Evolutionary conservation across 2,329 filamentous ascomycete genomes (phyloP), one percentile per base, ranked within the genome.

Genomic region (Scleromitrula shiraiana): DNA sequence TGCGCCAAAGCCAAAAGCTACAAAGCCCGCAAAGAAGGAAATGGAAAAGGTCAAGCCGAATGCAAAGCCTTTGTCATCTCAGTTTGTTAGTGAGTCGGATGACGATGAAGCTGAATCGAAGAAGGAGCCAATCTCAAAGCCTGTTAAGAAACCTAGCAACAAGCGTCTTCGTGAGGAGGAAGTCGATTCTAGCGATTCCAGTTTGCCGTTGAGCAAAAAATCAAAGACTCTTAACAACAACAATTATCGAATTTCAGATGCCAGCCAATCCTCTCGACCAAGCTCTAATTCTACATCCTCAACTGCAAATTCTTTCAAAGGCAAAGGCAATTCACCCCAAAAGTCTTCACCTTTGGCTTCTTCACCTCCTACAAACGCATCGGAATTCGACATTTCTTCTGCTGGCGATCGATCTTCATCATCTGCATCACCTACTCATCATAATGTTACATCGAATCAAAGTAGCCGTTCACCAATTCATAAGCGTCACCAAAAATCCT

Each of bases 261-360:
- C 67, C 22, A 74, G 69, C 53, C 71, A 73, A 50, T 69, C 69
- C 50, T 72, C 73, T 15, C 70, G 72, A 7, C 55, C 59, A 35
- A 67, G 40, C 30, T 43, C 67, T 17, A 61, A 57, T 22, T 68
- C 67, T 2, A 69, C 72, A 5, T 66, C 63, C 7, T 58, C 65
- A 24, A 70, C 71, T 1, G 63, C 67, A 49, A 43, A 43, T n/a
- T 56, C 55, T 7, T 53, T 20, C 41, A 61, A 59, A 53, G 59
- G 50, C 39, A 75, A 77, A 63, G 69, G 72, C 52, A 80, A 73
- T 0, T 80, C 77, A 6, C 78, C 77, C 0, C 69, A 70, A 42
- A 83, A 83, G 61, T 82, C 80, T 2, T 83, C 80, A 8, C 80
- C 79, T 4, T 67, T 83, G 15, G 78, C 78, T n/a, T 78, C 78